Evolutionary conservation across 371 early-diverging fungal species (phyloP).

Genomic region (Funneliformis caledonium): DNA sequence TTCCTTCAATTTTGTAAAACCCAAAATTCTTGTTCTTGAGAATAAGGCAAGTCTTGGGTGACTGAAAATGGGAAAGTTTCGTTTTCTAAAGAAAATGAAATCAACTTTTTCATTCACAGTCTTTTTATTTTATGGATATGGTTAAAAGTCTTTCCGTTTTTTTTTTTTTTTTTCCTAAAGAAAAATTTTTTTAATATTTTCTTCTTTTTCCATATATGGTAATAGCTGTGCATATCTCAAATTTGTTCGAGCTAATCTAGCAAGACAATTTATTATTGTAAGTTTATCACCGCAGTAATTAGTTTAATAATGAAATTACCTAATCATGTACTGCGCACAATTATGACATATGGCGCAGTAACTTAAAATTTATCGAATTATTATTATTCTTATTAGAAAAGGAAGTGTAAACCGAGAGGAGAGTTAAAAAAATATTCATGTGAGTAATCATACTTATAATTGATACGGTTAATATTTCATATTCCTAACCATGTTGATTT

Average conservation of each 20-base stretch:
- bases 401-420: no score
- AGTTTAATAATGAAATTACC: neutral
- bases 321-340: neutral
- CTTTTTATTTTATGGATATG: neutral
- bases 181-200: neutral
- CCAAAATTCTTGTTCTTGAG: neutral
- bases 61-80: neutral
- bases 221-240: neutral
- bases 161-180: neutral
- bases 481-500: neutral
- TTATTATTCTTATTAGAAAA: no score
- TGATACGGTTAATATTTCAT: no score
- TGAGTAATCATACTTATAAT: no score
- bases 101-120: neutral
- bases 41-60: neutral
- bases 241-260: neutral
- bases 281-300: neutral
- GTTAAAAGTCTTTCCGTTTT: neutral
- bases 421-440: no score
- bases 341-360: neutral
- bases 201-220: neutral
- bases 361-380: no score
- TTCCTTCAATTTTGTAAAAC: constrained; percentile 1
- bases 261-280: neutral
- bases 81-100: neutral